Evolutionary conservation across 2,329 filamentous ascomycete genomes (phyloP).

Genomic region (Mycocentrospora acerina): DNA sequence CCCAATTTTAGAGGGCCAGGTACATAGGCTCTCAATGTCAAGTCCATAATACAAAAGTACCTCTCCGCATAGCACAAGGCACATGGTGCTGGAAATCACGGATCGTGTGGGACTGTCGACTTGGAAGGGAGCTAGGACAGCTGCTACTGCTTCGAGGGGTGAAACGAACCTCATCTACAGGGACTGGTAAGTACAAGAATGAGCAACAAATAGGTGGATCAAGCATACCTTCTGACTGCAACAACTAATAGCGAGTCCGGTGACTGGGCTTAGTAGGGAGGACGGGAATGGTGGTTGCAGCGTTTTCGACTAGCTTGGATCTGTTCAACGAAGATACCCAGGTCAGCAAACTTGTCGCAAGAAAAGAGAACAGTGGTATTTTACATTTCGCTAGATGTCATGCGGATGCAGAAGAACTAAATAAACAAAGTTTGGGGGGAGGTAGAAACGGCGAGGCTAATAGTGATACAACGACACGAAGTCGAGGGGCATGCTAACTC

Average conservation of each 20-base stretch:
- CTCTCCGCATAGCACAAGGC: no score
- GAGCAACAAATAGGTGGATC: no score
- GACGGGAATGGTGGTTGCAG: conserved; percentile 2
- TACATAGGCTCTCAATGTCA: no score
- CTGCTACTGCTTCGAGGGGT: no score
- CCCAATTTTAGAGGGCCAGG: no score
- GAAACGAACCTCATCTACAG: no score
- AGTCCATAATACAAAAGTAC: no score
- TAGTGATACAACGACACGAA: conserved; percentile 2
- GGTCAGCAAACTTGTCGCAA: conserved; percentile 14
- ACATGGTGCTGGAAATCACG: no score
- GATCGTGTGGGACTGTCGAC: no score
- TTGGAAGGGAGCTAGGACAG: no score
- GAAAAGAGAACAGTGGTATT: conserved; percentile 23
- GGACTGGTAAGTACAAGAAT: no score
- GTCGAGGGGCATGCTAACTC: conserved; percentile 3
- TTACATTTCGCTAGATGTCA: conserved; percentile 31
- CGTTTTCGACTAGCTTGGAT: conserved; percentile 13
- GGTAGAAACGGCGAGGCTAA: conserved; percentile 9
- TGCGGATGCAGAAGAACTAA: conserved; percentile 21
- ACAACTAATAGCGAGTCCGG: conserved; percentile 16
- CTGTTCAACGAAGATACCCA: conserved; percentile 7
- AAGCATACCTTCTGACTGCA: no score
- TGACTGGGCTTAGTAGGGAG: conserved; percentile 11
- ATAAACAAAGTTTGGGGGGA: conserved; percentile 14